Evolutionary conservation across 2,329 filamentous ascomycete genomes (phyloP).

Genomic region (Hypomyces perniciosus): DNA sequence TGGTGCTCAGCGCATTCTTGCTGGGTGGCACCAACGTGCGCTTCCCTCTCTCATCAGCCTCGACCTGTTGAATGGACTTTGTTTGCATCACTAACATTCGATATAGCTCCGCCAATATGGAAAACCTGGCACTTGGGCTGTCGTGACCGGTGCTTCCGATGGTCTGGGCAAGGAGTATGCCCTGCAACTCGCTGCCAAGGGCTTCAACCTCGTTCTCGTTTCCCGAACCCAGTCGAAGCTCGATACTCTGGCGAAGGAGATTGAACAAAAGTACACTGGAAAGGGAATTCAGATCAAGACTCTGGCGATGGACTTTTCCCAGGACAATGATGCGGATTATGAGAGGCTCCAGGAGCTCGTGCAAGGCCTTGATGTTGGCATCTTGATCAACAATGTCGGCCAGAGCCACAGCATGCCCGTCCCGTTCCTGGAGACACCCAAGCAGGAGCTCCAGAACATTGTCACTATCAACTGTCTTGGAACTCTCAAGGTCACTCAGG

Average conservation of each 20-base stretch:
- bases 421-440: conserved; percentile 72
- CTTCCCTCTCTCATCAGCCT: conserved; percentile 5
- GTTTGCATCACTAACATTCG: not conserved
- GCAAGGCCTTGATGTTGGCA: conserved; percentile 69
- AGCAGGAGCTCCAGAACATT: conserved; percentile 79
- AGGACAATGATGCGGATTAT: conserved; percentile 76
- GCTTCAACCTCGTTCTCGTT: conserved; percentile 91
- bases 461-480: conserved; percentile 92
- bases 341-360: conserved; percentile 62
- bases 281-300: conserved; percentile 63
- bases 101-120: conserved; percentile 75
- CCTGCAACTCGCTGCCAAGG: conserved; percentile 78
- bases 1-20: conserved; percentile 63
- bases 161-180: conserved; percentile 97
- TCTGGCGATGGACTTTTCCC: conserved; percentile 85
- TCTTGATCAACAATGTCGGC: conserved; percentile 96
- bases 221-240: conserved; percentile 95
- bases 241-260: conserved; percentile 66
- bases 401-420: conserved; percentile 91
- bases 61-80: not conserved
- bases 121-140: conserved; percentile 85
- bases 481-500: conserved; percentile 80
- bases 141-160: conserved; percentile 92
- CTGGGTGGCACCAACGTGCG: conserved; percentile 58
- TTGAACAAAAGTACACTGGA: conserved; percentile 61